Evolutionary conservation across 2,329 filamentous ascomycete genomes (phyloP), one percentile per base, ranked within the genome.

Genomic region (Fusarium sp.): DNA sequence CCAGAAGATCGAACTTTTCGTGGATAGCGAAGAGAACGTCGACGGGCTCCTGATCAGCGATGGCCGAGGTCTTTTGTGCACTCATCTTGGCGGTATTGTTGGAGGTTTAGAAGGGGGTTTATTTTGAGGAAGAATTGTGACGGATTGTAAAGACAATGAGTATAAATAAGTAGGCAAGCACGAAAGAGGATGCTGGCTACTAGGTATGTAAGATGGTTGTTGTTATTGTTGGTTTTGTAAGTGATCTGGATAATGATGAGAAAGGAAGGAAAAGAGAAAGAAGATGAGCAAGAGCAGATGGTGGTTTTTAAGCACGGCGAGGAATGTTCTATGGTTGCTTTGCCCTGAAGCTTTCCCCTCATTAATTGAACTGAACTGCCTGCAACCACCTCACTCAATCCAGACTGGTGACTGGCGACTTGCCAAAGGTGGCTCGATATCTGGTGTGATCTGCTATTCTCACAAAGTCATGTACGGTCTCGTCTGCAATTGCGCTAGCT

Each of bases 21-120:
- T 89, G 86, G 72, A 89, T 82, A 72, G 83, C 86, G 78, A 89
- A 84, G 76, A 89, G 84, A 70, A 89, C 85, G 69, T 88, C 83
- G 74, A 89, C 81, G 70, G 86, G 86, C 77, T 88, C 84, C 63
- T 79, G 77, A 76, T 88, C 86, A 74, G 83, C 82, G 78, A 86
- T 84, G 76, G 86, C 85, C 79, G 85, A 86, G 72, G 80, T 82
- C 83, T 88, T 88, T 76, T 79, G 79, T 77, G 85, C 80, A 82
- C 77, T 83, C 86, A 89, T 89, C 79, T 79, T 86, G 81, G 72
- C 75, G 74, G 74, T 77, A 71, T 73, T 75, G 71, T 61, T 57
- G 57, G 61, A 47, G 55, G 59, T 63, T 68, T 62, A 54, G 60
- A 65, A 53, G 53, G 67, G 40, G 61, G 59, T 56, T 72, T 63